Evolutionary conservation across 108 stramenopile genomes (phyloP), one percentile per base, ranked within the genome.

Genomic region (Epipyxis sp.): DNA sequence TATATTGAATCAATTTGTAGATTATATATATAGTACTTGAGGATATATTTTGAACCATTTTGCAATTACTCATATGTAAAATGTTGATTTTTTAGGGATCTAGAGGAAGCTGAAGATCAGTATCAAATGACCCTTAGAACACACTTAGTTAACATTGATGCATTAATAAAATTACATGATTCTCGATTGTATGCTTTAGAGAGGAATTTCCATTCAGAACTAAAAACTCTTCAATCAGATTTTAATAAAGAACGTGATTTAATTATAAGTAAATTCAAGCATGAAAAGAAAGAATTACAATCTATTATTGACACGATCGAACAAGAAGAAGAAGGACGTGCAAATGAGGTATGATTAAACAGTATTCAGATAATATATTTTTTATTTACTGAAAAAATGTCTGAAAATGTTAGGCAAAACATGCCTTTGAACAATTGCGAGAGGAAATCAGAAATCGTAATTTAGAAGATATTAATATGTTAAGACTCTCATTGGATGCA

Each of bases 91-190:
- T 10, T 43, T 37, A 74, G 71, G 34, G 71, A 74, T 42, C 42
- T 72, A 16, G 87, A 88, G 40, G 85, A 89, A 76, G 89, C 89
- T 0, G 89, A 90, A 42, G 89, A 89, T 35, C 89, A 90, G 82
- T 89, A 83, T 57, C 87, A 86, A 65, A 88, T 79, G 76, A 87
- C 90, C 37, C 82, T 90, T 25, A 69, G 88, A 27, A 41, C 84
- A 0, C 88, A 90, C 57, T 78, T 90, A 25, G 77, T 62, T 20
- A 86, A 87, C 77, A 83, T 90, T 62, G 90, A 90, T 80, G 35
- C 41, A 41, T 82, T 88, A 54, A 82, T 88, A 25, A 85, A 87
- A 58, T 78, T 87, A 29, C 88, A 78, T 76, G 76, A 46, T 37
- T 13, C 79, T 30, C 77, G 90, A 27, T 83, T 90, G 44, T 59